phyloP scores from a whole-genome alignment of 441 rosid species.

The Isatis lusitanica region DNA sequence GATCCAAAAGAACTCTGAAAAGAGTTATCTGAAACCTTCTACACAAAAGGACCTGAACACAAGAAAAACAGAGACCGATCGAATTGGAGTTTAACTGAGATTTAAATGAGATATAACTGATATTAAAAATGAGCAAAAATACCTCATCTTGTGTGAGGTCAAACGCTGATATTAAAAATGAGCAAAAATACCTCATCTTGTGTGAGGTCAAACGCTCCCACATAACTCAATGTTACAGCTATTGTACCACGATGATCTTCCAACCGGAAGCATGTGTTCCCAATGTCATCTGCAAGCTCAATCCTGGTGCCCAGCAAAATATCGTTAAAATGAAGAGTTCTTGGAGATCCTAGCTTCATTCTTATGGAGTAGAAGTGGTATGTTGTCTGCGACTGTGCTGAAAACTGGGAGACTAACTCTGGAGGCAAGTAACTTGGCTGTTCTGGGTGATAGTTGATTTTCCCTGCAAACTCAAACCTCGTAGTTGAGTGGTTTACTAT shows the following conservation, averaged over 20 bases:
- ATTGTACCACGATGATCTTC: conserved; percentile 62
- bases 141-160: conserved; percentile 49
- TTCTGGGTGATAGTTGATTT: conserved; percentile 44
- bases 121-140: not conserved
- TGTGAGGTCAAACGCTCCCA: conserved; percentile 47
- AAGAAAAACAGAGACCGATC: not conserved
- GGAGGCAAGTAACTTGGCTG: conserved; percentile 76
- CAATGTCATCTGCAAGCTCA: conserved; percentile 51
- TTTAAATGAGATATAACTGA: not conserved
- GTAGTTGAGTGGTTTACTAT: conserved; percentile 2
- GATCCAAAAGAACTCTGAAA: conserved; percentile 61
- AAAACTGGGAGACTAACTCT: conserved; percentile 51
- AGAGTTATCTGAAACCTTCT: conserved; percentile 64
- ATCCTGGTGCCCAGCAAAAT: conserved; percentile 59
- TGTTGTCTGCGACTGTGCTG: conserved; percentile 13
- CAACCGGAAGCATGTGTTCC: conserved; percentile 40
- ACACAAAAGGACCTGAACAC: conserved; percentile 57
- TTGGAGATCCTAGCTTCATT: conserved; percentile 45
- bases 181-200: conserved; percentile 44
- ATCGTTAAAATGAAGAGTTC: conserved; percentile 43
- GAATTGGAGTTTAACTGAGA: conserved; percentile 2
- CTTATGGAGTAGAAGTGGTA: conserved; percentile 66
- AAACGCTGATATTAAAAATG: conserved; percentile 27
- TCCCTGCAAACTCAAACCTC: conserved; percentile 42
- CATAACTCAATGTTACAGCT: conserved; percentile 47